Base-by-base conservation (phyloP, 1,139 yeast genomes). In the Sugiyamaella sp. region DNA sequence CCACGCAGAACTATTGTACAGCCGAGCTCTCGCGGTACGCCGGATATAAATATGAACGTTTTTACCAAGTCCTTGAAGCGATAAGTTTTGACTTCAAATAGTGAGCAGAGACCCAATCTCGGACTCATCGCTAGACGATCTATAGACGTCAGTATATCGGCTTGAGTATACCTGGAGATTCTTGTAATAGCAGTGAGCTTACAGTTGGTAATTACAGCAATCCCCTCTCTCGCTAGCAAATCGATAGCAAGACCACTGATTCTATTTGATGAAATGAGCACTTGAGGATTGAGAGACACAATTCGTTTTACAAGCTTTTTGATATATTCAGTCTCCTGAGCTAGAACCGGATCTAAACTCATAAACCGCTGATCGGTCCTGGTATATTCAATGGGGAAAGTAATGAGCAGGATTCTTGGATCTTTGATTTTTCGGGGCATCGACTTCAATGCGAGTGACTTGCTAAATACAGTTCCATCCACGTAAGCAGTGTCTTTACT, bases 311-410 rank as follows among this genome's bases (percentile, higher is more conserved):
- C 95, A 47, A 93, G 75, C 62, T 91, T 91, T 52, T 85, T 81
- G 46, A 93, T 77, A 64, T 87, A 91, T 59, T 93, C 97, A 45
- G 80, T 77, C 66, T 93, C 98, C 66, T 95, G 99, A 0, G 95
- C 89, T 51, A 89, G 78, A 1, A 93, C 86, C 2, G 95, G 88
- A 54, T 89, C 85, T 56, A 93, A 74, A 65, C 95, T 86, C 68
- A 90, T 83, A 56, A 90, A 87, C 49, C 78, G 81, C 42, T 78
- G 81, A 60, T 81, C 86, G 53, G 82, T 81, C 57, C 86, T 83
- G 59, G 85, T 78, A 63, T 90, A 93, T 66, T 91, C 98, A 24
- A 95, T 74, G 0, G 98, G 97, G 63, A 95, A 93, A 77, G 90
- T 86, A 9, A 95, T 78, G 29, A 95, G 75, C 53, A 95, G 83